Evolutionary conservation across 73 alveolate genomes (phyloP), one percentile per base, ranked within the genome.

Genomic region (Tetrahymena elliotti): DNA sequence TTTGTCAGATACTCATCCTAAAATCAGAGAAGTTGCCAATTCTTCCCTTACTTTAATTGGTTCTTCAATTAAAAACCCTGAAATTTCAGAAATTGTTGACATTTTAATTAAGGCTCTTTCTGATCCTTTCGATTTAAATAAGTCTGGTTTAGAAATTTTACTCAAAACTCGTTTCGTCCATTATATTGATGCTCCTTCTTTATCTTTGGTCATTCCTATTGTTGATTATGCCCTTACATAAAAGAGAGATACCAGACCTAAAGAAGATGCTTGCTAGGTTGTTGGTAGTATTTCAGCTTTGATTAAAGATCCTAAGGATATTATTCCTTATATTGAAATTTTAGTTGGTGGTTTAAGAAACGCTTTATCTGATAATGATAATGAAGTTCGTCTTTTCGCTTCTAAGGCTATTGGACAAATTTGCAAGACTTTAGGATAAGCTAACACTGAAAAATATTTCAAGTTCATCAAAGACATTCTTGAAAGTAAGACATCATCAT

Each of bases 1-100:
- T 11, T 93, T 98, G 33, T 95, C 96, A 35, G 99, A 98, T 93
- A 98, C 99, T 83, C 99, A 98, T 93, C 98, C 98, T 53, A 97
- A 98, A 93, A 98, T 98, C 33, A 97, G 96, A 41, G 98, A 94
- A 88, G 98, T 97, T 20, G 99, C 98, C 2, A 96, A 96, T 39
- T 37, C 96, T 36, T 98, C 99, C 33, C 93, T 98, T 33, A 94
- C 92, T 53, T 93, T 93, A 52, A 98, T 98, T 84, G 99, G 99
- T 40, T 97, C 99, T 53, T 96, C 97, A 33, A 95, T 97, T 16
- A 97, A 97, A 93, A 96, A 97, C 93, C 99, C 99, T 38, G 99
- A 97, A 83, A 95, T 97, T 47, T 97, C 99, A 52, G 97, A 96
- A 20, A 94, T 97, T 36, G 93, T 96, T 12, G 98, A 96, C 27